Evolutionary conservation across 345 rosid species (phyloP), one percentile per base, ranked within the genome.

Genomic region (Camelina hispida): DNA sequence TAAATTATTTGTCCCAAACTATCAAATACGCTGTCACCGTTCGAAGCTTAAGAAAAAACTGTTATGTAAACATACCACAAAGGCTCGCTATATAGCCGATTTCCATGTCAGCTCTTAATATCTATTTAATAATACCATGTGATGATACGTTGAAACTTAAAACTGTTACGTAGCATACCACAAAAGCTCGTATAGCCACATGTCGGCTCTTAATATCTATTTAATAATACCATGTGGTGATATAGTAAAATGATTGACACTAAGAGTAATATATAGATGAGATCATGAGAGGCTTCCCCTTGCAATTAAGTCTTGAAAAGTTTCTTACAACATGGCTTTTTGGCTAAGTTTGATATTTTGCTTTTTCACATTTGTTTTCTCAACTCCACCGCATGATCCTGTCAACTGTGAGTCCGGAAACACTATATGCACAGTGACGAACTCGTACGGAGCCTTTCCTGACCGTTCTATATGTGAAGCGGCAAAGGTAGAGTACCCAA

Each of bases 381-480:
- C 84, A 53, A 82, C 66, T 20, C 89, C 95, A 5, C 91, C 89
- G 0, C 86, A 75, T 22, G 91, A 90, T 40, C 97, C 89, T 7
- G 81, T 93, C 42, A 76, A 78, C 57, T 93, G 98, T 58, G 48
- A 68, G 12, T 66, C 84, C 17, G 69, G 62, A 4, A 78, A 79
- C 69, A 82, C 77, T 2, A 69, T 67, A 40, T 90, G 95, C 85
- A 90, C 90, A 8, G 72, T 93, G 75, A 86, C 95, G 1, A 90
- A 93, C 71, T 84, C 93, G 9, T 90, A 88, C 12, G 98, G 91
- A 34, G 57, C 71, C 16, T 93, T 93, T 75, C 87, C 98, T 0
- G 96, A 90, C 56, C 83, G 94, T 38, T 79, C 83, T 72, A 66
- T 62, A 4, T 93, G 96, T 68, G 47, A 73, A 20, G 98, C 88